Percentiles rank a stretch among this genome's conserved stretches.
phyloP scores from a whole-genome alignment of 176 grass and related monocot genomes.

The Triticum monococcum region DNA sequence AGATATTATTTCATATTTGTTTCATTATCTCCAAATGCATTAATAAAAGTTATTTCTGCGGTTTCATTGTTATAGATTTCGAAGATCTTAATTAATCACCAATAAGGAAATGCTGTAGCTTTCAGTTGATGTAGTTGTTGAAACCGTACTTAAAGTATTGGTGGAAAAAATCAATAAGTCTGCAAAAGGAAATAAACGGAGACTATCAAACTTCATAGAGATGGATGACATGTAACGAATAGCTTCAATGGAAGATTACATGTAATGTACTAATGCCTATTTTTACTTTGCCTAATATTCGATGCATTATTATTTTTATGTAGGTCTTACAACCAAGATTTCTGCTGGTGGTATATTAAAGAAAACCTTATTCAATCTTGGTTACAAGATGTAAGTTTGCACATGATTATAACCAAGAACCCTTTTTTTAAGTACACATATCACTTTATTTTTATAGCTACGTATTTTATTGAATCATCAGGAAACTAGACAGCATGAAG shows the following conservation, averaged over 20 bases:
- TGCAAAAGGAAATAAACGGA: background rate
- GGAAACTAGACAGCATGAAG: slow-evolving; percentile 71
- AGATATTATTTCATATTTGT: background rate
- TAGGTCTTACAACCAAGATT: slow-evolving; percentile 76
- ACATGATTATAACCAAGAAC: background rate
- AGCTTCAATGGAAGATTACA: background rate
- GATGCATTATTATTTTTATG: slow-evolving; percentile 22
- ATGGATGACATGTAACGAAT: background rate
- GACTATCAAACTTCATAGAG: background rate
- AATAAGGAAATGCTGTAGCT: background rate
- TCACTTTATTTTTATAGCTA: background rate
- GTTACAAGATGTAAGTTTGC: slow-evolving; percentile 70
- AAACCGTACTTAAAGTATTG: background rate
- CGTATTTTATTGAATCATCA: slow-evolving; percentile 49
- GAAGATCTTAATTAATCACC: no score
- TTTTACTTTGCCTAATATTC: background rate
- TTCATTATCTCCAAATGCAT: background rate
- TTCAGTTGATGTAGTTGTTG: background rate
- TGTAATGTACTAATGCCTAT: slow-evolving; percentile 5
- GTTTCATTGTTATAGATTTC: no score
- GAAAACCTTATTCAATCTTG: slow-evolving; percentile 81
- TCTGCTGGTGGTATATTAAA: slow-evolving; percentile 70
- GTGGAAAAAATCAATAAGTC: background rate
- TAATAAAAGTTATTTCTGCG: background rate
- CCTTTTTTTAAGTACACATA: background rate